Base-by-base conservation (phyloP, 1,284 basidiomycete species). In the Meripilus lineatus region DNA sequence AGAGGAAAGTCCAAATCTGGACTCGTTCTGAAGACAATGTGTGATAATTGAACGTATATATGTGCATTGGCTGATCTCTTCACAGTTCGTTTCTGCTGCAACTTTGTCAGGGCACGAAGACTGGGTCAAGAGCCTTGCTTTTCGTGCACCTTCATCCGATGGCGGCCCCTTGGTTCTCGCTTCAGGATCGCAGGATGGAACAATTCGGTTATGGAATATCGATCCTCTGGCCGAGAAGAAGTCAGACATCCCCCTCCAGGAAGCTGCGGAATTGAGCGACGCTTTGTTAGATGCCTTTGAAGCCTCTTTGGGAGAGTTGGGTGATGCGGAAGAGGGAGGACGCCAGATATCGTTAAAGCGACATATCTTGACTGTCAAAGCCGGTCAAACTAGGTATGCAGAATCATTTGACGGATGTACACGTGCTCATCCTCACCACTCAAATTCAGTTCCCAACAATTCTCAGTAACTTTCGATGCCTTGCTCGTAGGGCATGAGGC, bases 401-500 rank as follows among this genome's bases (percentile, higher is more conserved):
- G 30, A 20, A 43, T 33, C 23, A 13, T 37, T 28, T 25, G 1
- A 5, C 3, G 32, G 8, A 13, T 28, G 13, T n/a, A n/a, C 23
- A 21, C 20, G 3, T 34, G 2, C 22, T 35, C 14, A 10, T 38
- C 18, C 49, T 44, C 26, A 38, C 38, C 18, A 40, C 30, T 32
- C 24, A 18, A 10, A n/a, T n/a, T 14, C 48, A 88, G 84, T 23
- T 57, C 67, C 5, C 72, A 73, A 42, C 77, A 81, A 48, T 92
- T 78, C 59, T 80, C 84, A 8, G 74, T 94, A 28, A 88, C 85
- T 0, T 91, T 95, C 46, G 93, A 97, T 58, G 93, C 94, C 1
- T 77, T 97, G 17, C 75, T 97, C 11, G 69, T 96, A 24, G 93
- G 93, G 11, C 94, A 97, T 59, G 93, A 97, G 68, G 84, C 84